A percentile compares a stretch with the other conserved stretches of the same genome.
These are phyloP conservation scores for Pulveroboletus ravenelii DNA, from an alignment of 768 basidiomycete species.

Conservation along the genomic window DNA sequence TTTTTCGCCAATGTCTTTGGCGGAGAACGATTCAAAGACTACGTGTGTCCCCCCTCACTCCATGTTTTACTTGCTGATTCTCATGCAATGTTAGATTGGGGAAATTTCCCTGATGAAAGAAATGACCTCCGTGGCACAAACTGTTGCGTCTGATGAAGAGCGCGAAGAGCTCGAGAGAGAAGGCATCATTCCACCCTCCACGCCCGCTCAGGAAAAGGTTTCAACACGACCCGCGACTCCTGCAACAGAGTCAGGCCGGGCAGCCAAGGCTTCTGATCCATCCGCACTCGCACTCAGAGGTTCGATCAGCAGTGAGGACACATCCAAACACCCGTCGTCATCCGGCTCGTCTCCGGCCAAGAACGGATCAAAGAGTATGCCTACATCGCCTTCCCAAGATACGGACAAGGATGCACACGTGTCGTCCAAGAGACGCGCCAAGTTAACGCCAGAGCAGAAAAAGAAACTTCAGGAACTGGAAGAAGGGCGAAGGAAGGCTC, in stretches of 20 bases:
- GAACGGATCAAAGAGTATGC: slow-evolving; percentile 20
- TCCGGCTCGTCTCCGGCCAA: slow-evolving; percentile 16
- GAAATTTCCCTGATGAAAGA: slow-evolving; percentile 96
- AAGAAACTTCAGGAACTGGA: slow-evolving; percentile 82
- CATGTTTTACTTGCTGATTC: not conserved
- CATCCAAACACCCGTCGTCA: slow-evolving; percentile 12
- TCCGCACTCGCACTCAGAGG: slow-evolving; percentile 15
- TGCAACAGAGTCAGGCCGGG: slow-evolving; percentile 7
- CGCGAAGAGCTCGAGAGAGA: slow-evolving; percentile 80
- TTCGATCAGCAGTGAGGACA: slow-evolving; percentile 18
- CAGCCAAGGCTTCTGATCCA: slow-evolving; percentile 8
- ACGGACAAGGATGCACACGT: slow-evolving; percentile 38
- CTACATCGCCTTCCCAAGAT: slow-evolving; percentile 24
- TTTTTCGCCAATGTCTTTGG: slow-evolving; percentile 97
- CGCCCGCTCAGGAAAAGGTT: slow-evolving; percentile 11
- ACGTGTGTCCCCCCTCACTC: slow-evolving; percentile 49
- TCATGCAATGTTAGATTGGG: slow-evolving; percentile 62
- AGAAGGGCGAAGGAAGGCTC: slow-evolving; percentile 69
- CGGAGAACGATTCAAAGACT: slow-evolving; percentile 86
- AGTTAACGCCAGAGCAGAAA: slow-evolving; percentile 76
- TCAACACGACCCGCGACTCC: slow-evolving; percentile 19
- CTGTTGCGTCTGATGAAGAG: slow-evolving; percentile 91
- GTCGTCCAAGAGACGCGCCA: slow-evolving; percentile 35
- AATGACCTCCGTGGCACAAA: slow-evolving; percentile 78
- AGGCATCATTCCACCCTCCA: slow-evolving; percentile 36